phyloP scores from a whole-genome alignment of 257 asterid species.

The Coffea canephora region DNA sequence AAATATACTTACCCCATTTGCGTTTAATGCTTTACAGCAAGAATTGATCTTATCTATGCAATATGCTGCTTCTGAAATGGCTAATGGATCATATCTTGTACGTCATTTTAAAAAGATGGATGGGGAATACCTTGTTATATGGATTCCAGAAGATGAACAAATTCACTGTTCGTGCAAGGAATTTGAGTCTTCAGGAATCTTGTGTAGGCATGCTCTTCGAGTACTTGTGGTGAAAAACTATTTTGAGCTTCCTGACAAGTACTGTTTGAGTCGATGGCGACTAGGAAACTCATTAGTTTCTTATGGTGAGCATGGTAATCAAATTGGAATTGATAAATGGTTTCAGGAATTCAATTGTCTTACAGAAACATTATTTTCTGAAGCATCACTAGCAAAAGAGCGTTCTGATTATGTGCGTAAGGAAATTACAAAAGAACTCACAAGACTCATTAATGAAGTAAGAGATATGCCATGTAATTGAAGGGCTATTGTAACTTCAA shows the following conservation, averaged over 20 bases:
- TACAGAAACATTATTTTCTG: slow-evolving; percentile 51
- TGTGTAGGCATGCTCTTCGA: slow-evolving; percentile 73
- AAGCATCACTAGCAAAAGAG: slow-evolving; percentile 51
- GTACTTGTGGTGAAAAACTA: slow-evolving; percentile 55
- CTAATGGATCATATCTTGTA: slow-evolving; percentile 53
- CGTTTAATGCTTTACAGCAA: slow-evolving; percentile 45
- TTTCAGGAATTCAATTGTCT: slow-evolving; percentile 49
- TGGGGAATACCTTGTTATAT: slow-evolving; percentile 54
- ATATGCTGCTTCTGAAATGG: slow-evolving; percentile 60
- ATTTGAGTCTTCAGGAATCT: slow-evolving; percentile 60
- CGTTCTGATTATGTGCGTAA: slow-evolving; percentile 52
- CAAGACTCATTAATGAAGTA: slow-evolving; percentile 44
- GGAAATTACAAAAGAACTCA: slow-evolving; percentile 46
- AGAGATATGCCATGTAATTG: slow-evolving; percentile 49
- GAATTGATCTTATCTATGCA: slow-evolving; percentile 58
- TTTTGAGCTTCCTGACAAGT: slow-evolving; percentile 63
- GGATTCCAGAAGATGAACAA: slow-evolving; percentile 61
- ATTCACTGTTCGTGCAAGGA: slow-evolving; percentile 67
- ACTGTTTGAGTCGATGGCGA: slow-evolving; percentile 52
- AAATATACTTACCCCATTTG: slow-evolving; percentile 48
- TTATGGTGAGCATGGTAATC: slow-evolving; percentile 29
- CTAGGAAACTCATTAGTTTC: slow-evolving; percentile 45
- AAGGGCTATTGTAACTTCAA: slow-evolving; percentile 31
- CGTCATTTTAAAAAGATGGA: slow-evolving; percentile 62
- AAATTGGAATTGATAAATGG: slow-evolving; percentile 40